Conservation (phyloP, 352 stramenopile species). For the Thraustochytrium striatum region DNA sequence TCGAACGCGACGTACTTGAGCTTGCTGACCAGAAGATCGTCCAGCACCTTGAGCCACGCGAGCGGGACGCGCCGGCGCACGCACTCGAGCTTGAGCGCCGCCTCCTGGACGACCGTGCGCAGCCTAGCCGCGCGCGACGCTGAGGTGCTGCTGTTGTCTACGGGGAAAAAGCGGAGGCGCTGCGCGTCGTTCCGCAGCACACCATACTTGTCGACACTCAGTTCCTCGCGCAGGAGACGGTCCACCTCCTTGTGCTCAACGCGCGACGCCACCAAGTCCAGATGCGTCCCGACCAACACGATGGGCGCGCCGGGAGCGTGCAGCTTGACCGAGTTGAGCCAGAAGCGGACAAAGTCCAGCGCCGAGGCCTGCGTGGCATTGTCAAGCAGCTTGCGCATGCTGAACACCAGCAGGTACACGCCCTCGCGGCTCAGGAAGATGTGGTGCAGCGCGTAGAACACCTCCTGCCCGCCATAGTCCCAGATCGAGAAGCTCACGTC, state of each 20-base stretch:
- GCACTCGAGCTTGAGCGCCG: neutral
- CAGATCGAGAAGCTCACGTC: constrained; percentile 36
- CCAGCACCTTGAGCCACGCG: constrained; percentile 14
- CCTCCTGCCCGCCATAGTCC: constrained; percentile 40
- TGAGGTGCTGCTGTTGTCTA: constrained; percentile 49
- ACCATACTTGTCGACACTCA: constrained; percentile 1
- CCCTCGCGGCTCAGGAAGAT: constrained; percentile 17
- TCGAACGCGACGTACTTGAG: neutral
- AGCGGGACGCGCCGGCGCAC: constrained; percentile 9
- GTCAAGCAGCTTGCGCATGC: constrained; percentile 19
- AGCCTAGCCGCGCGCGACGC: neutral
- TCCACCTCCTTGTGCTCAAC: constrained; percentile 19
- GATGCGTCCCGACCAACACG: constrained; percentile 47
- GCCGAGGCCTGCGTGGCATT: neutral
- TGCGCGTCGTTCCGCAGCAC: neutral
- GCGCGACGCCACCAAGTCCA: constrained; percentile 16
- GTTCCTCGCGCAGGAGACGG: neutral
- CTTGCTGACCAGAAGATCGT: neutral
- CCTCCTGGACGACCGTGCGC: neutral
- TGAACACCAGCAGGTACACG: constrained; percentile 38
- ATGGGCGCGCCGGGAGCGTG: constrained; percentile 48
- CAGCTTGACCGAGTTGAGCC: constrained; percentile 52
- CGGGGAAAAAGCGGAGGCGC: constrained; percentile 48
- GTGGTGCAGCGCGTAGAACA: constrained; percentile 42
- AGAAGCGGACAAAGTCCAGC: constrained; percentile 50